phyloP scores from a whole-genome alignment of 176 grass and related monocot genomes.

The Chloris gayana region DNA sequence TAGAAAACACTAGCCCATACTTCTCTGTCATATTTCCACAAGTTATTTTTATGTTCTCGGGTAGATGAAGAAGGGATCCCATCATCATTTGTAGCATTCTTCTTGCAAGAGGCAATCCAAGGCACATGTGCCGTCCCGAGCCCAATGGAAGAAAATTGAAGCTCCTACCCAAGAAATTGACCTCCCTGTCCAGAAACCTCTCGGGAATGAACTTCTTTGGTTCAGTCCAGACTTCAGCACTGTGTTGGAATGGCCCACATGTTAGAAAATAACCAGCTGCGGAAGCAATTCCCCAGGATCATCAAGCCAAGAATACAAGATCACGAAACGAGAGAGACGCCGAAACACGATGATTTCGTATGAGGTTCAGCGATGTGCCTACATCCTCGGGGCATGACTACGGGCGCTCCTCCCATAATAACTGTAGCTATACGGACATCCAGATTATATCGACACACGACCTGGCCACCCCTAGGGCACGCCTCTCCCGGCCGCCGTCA shows the following conservation, averaged over 20 bases:
- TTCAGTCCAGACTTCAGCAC: conserved; percentile 17
- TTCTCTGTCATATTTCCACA: conserved; percentile 43
- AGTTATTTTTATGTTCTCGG: background rate
- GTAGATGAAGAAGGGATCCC: conserved; percentile 42
- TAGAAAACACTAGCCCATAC: conserved; percentile 39
- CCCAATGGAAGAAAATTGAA: conserved; percentile 49
- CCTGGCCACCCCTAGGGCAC: too few relatives aligned
- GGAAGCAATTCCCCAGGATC: too few relatives aligned
- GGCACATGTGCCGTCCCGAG: conserved; percentile 45
- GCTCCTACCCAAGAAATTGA: conserved; percentile 31
- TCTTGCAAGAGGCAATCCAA: conserved; percentile 34
- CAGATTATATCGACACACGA: too few relatives aligned
- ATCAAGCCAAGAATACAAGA: too few relatives aligned
- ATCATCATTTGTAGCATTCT: conserved; percentile 50
- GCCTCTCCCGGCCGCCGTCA: too few relatives aligned
- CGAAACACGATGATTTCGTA: too few relatives aligned
- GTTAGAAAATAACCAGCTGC: too few relatives aligned
- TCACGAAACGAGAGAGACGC: too few relatives aligned
- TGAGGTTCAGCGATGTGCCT: too few relatives aligned
- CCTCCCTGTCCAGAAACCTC: conserved; percentile 37
- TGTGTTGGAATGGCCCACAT: conserved; percentile 43
- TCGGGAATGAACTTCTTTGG: conserved; percentile 40
- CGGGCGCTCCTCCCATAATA: too few relatives aligned
- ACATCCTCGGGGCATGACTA: too few relatives aligned
- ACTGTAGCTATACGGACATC: too few relatives aligned